Conservation (phyloP, 371 early-diverging fungal genomes). For the Phascolomyces articulosus region DNA sequence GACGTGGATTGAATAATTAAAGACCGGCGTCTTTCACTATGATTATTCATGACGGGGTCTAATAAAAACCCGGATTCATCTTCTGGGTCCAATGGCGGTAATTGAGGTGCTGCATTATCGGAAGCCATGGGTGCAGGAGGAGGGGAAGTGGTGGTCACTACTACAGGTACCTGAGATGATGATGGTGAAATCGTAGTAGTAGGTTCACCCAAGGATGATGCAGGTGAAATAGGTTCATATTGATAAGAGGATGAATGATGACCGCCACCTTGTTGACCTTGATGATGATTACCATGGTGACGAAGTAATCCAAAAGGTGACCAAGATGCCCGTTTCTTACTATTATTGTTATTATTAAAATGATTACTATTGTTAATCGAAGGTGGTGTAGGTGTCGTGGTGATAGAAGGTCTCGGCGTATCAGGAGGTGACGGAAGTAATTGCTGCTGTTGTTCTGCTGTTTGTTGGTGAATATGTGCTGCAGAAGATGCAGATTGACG, state of each 20-base stretch:
- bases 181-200: too few species aligned
- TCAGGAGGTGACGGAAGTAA: conserved; percentile 7
- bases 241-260: neutral
- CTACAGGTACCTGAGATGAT: too few species aligned
- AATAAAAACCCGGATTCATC: conserved; percentile 1
- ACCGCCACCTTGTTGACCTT: too few species aligned
- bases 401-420: conserved; percentile 7
- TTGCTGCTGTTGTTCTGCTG: neutral
- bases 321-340: conserved; percentile 7
- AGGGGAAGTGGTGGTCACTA: too few species aligned
- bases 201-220: neutral
- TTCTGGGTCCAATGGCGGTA: neutral
- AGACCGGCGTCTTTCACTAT: neutral
- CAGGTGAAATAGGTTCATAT: conserved; percentile 3
- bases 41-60: neutral
- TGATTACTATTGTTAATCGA: too few species aligned
- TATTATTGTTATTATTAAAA: neutral
- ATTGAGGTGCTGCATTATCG: neutral
- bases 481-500: neutral
- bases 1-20: neutral
- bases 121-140: too few species aligned
- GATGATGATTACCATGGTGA: neutral
- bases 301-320: conserved; percentile 8
- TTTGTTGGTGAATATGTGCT: neutral
- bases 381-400: conserved; percentile 2